Evolutionary conservation across 2,329 filamentous ascomycete species (phyloP).

Genomic region (Penicillium verrucosum): DNA sequence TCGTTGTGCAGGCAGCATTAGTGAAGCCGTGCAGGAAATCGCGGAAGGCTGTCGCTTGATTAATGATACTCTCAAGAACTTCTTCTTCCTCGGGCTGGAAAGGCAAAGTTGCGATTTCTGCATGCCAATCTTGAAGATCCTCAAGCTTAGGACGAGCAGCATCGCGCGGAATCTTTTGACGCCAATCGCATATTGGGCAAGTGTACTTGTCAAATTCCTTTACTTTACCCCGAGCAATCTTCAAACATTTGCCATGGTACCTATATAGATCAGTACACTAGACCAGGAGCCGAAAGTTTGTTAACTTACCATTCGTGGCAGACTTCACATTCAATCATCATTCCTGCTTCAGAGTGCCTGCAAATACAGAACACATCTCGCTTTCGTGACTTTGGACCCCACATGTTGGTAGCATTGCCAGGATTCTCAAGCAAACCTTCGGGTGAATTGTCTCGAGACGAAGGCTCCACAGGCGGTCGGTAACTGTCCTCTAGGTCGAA

Average conservation of each 20-base stretch:
- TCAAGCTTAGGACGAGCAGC: constrained; percentile 93
- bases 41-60: constrained; percentile 79
- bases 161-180: constrained; percentile 93
- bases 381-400: constrained; percentile 53
- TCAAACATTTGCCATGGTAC: constrained; percentile 97
- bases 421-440: constrained; percentile 51
- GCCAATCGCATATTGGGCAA: constrained; percentile 96
- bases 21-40: constrained; percentile 77
- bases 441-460: constrained; percentile 75
- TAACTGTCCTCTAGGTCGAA: constrained; percentile 90
- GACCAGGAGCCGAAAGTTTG: neutral
- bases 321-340: constrained; percentile 99
- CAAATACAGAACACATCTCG: constrained; percentile 96
- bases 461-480: constrained; percentile 83
- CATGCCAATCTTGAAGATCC: constrained; percentile 77
- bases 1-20: constrained; percentile 74
- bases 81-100: constrained; percentile 97
- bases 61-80: constrained; percentile 77
- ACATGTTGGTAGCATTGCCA: constrained; percentile 27
- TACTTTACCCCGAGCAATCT: constrained; percentile 94
- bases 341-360: constrained; percentile 84
- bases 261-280: constrained; percentile 46
- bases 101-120: constrained; percentile 74
- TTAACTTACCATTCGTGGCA: constrained; percentile 87
- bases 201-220: constrained; percentile 99